Evolutionary conservation across 306 rosid genomes (phyloP), one percentile per base, ranked within the genome.

Genomic region (Medicago arabica): DNA sequence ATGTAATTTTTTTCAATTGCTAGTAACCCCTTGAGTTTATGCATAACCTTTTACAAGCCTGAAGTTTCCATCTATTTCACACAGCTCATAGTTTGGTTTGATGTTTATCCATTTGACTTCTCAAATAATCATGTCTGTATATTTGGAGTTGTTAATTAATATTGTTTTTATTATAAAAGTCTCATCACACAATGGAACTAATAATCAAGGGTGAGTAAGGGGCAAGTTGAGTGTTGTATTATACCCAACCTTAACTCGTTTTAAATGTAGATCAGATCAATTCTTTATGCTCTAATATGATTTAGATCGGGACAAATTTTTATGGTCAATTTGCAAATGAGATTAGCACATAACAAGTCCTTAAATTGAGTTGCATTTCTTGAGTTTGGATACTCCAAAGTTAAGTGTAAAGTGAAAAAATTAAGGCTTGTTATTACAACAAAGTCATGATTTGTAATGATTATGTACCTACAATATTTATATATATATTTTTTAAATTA

Each of bases 1-100:
- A 39, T 23, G 63, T 47, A 65, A 75, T 38, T 51, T 44, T 75
- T 75, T 57, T 36, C 21, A 13, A 25, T 31, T 46, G 18, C 43
- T 11, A 31, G 1, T 28, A 43, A 55, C 41, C 41, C 69, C 51
- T 69, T 58, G 17, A 1, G 1, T 53, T 65, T 54, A 46, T 21
- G 9, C 21, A 21, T 21, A 19, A n/a, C 44, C 28, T 50, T 64
- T 17, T 31, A 34, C 21, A 0, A 39, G 8, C 66, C 50, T 10
- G 21, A 4, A 14, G 10, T 40, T 67, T 12, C 17, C 80, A 2
- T 54, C 38, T 18, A 2, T 18, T 31, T 65, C 68, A 60, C 17
- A 40, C 41, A 28, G 41, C 12, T 0, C 28, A 4, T 55, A 19
- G 61, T 19, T 55, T 55, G 15, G 36, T 19, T 19, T 57, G 8